These are phyloP conservation scores for Aspergillus awamori DNA, from an alignment of 2,329 filamentous ascomycete species.

Conservation along the genomic window DNA sequence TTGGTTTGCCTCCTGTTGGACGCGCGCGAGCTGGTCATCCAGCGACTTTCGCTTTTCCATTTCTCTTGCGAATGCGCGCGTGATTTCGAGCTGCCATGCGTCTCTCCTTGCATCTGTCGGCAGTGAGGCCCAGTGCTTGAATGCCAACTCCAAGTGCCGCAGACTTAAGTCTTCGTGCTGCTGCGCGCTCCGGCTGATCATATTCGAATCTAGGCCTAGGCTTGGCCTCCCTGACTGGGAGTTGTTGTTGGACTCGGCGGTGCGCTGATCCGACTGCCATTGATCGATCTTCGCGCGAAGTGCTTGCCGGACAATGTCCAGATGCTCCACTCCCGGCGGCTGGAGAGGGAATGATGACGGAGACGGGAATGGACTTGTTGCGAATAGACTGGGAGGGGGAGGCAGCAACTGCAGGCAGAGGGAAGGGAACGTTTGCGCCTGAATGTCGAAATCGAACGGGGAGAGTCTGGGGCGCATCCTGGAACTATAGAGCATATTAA, in stretches of 20 bases:
- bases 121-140: constrained; percentile 72
- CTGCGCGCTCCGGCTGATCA: constrained; percentile 54
- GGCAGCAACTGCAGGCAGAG: constrained; percentile 80
- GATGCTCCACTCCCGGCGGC: constrained; percentile 73
- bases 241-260: constrained; percentile 42
- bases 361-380: constrained; percentile 75
- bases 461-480: constrained; percentile 46
- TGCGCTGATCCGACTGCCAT: constrained; percentile 59
- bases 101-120: constrained; percentile 55
- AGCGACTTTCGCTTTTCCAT: constrained; percentile 47
- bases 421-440: constrained; percentile 81
- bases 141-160: constrained; percentile 77
- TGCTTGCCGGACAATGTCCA: constrained; percentile 68
- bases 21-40: constrained; percentile 47
- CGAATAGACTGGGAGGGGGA: constrained; percentile 79
- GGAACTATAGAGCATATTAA: constrained; percentile 37
- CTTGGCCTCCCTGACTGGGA: constrained; percentile 44
- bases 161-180: constrained; percentile 69
- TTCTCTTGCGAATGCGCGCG: constrained; percentile 51
- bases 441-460: constrained; percentile 78
- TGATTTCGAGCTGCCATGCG: constrained; percentile 52
- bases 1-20: constrained; percentile 53
- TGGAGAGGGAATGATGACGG: constrained; percentile 79
- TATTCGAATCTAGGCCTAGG: constrained; percentile 36
- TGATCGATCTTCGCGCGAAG: constrained; percentile 69